These are phyloP conservation scores for Candida rishiriensis DNA, from an alignment of 805 yeast species.

Conservation along the genomic window DNA sequence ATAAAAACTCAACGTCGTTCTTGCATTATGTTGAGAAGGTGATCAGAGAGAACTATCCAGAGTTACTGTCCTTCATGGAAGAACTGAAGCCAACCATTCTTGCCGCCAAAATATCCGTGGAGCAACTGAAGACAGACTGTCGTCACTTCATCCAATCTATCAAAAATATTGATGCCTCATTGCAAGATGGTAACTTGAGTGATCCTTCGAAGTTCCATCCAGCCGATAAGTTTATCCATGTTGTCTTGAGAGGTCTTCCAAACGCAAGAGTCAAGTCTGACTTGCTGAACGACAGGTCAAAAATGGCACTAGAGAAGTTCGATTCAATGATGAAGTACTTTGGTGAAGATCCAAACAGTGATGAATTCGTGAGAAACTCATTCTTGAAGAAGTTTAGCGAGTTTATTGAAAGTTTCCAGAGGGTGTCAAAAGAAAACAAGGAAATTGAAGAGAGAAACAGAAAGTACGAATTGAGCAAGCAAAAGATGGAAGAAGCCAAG, in stretches of 20 bases:
- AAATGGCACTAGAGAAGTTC: constrained; percentile 59
- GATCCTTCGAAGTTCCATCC: constrained; percentile 80
- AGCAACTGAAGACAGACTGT: constrained; percentile 75
- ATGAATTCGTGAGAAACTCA: constrained; percentile 56
- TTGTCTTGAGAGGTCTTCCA: constrained; percentile 63
- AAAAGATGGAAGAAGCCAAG: constrained; percentile 42
- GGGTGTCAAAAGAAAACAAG: constrained; percentile 74
- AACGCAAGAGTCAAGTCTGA: constrained; percentile 70
- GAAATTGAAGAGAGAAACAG: constrained; percentile 79
- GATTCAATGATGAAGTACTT: constrained; percentile 71
- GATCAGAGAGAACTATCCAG: constrained; percentile 80
- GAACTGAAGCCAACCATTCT: constrained; percentile 57
- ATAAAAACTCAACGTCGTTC: constrained; percentile 80
- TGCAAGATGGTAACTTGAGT: constrained; percentile 81
- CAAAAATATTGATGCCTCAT: constrained; percentile 65
- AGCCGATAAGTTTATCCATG: constrained; percentile 61
- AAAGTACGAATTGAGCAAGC: constrained; percentile 71
- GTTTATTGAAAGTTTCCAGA: constrained; percentile 74
- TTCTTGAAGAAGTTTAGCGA: constrained; percentile 79
- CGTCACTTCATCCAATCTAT: constrained; percentile 55
- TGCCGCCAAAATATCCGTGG: constrained; percentile 74
- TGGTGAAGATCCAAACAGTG: constrained; percentile 79
- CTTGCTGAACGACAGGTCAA: constrained; percentile 58
- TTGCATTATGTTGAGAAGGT: constrained; percentile 88
- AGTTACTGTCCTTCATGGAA: constrained; percentile 65